Base-by-base conservation (phyloP, 108 stramenopile genomes). In the Nitzschia sp. region DNA sequence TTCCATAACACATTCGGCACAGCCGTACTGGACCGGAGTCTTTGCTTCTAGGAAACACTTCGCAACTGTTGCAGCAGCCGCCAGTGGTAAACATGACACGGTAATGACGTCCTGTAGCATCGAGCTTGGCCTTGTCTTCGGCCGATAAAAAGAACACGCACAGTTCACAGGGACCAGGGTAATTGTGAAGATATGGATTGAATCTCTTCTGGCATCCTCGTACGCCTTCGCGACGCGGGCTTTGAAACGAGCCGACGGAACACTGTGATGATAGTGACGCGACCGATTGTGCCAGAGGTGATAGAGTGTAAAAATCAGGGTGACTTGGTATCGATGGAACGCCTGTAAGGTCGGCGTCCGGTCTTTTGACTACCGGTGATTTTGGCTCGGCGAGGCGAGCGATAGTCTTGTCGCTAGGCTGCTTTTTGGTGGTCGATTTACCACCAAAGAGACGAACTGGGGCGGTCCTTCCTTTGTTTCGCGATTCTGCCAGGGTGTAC, bases 21-120 rank as follows among this genome's bases (percentile, higher is more conserved):
- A 77, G 58, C 32, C 76, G 35, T 28, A 62, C 70, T 11, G 56
- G 64, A 19, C 30, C 26, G 32, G 59, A 57, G 13, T 53, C 70
- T 19, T 31, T 31, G 25, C 28, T 6, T 11, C 61, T 54, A 3
- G 82, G 77, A 57, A 80, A 83, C 0, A 66, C 51, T 25, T 27
- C 53, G 53, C 82, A 83, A 18, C 67, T 64, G 19, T 34, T 18
- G 38, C 57, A 64, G 55, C 82, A 83, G n/a, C 82, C 82, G 45
- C 82, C 82, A 2, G 55, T 51, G 18, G 75, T 77, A 26, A 66
- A 54, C 65, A 64, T 67, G 46, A 83, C 75, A 3, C 78, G 57
- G 53, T 70, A 31, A 57, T 80, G 79, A 27, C 78, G 61, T 13
- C 82, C 82, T 31, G 72, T 56, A 23, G 35, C 70, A 34, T 67